phyloP scores from a whole-genome alignment of 306 rosid genomes.

The Rosa chinensis region DNA sequence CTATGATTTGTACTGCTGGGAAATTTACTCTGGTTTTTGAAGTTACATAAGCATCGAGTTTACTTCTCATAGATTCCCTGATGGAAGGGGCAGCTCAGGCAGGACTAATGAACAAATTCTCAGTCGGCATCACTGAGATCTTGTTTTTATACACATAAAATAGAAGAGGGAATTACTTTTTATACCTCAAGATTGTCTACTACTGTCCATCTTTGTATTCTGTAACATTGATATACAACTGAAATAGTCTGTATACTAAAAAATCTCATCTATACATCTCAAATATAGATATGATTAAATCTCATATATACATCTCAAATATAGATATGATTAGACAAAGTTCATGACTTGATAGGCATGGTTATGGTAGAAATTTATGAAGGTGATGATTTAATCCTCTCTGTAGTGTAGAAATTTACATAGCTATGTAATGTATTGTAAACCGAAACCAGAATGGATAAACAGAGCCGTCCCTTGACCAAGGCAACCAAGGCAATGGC shows the following conservation, averaged over 20 bases:
- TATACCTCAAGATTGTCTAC: neutral
- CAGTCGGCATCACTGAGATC: neutral
- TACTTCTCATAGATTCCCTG: neutral
- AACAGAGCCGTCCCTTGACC: too few species aligned
- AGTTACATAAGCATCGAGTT: neutral
- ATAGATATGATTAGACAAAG: too few species aligned
- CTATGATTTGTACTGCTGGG: slow-evolving; percentile 18
- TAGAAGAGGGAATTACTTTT: neutral
- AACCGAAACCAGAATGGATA: neutral
- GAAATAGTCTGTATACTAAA: neutral
- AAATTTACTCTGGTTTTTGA: neutral
- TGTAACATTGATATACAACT: neutral
- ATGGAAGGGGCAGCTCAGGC: neutral
- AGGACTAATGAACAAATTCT: neutral
- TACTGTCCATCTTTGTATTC: neutral
- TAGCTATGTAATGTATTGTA: neutral
- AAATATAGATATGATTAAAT: too few species aligned
- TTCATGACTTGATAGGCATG: neutral
- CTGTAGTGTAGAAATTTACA: too few species aligned
- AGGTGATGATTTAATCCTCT: neutral
- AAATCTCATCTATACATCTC: neutral
- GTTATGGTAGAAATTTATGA: neutral
- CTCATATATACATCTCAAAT: neutral
- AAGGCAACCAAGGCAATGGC: too few species aligned
- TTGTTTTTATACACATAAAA: neutral